phyloP scores from a whole-genome alignment of 352 stramenopile genomes.

The Pelagophyceae sp. region DNA sequence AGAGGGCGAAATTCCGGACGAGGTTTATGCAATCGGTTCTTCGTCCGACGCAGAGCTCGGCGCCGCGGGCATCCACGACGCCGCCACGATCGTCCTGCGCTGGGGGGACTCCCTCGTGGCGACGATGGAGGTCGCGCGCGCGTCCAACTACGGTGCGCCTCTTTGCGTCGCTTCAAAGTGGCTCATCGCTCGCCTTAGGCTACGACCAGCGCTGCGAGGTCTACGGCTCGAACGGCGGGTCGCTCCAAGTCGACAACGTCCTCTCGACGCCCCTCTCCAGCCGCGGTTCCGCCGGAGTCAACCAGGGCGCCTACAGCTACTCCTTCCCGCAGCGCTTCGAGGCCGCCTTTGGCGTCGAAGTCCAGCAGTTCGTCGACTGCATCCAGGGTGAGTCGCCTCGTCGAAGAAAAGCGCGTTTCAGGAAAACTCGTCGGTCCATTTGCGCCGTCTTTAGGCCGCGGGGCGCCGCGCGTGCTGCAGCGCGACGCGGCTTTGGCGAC shows the following conservation, averaged over 20 bases:
- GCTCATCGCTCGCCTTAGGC: no score
- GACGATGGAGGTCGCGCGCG: neutral
- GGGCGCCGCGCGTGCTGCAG: conserved; percentile 52
- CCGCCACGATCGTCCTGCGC: conserved; percentile 44
- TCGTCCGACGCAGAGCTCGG: conserved; percentile 59
- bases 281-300: conserved; percentile 49
- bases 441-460: no score
- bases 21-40: conserved; percentile 67
- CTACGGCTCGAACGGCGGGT: conserved; percentile 57
- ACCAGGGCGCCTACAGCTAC: conserved; percentile 51
- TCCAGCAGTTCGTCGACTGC: conserved; percentile 71
- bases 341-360: conserved; percentile 65
- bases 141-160: conserved; percentile 60
- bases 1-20: conserved; percentile 35
- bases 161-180: no score
- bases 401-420: no score
- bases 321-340: conserved; percentile 77
- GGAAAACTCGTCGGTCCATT: no score
- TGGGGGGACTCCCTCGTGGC: conserved; percentile 28
- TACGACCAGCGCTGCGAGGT: conserved; percentile 85
- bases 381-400: no score
- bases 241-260: conserved; percentile 45
- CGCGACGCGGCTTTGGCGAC: conserved; percentile 62
- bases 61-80: conserved; percentile 49
- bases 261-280: conserved; percentile 39